Base-by-base conservation (phyloP, 1,284 basidiomycete species). In the Ustilago shanxiensis region DNA sequence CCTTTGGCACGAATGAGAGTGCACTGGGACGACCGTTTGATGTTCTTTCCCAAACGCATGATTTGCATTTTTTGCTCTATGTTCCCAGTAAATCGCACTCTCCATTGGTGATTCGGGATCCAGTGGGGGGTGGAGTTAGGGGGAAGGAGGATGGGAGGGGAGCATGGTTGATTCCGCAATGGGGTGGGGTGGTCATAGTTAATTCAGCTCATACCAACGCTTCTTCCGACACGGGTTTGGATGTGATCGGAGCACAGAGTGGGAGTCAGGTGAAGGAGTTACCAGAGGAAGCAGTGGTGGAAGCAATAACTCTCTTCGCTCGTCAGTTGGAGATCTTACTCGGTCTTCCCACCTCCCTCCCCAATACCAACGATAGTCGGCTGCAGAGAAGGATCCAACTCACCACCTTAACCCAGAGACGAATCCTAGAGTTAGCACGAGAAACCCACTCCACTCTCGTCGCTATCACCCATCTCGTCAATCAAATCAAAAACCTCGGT, bases 111-210 rank as follows among this genome's bases (percentile, higher is more conserved):
- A 91, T 96, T 20, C 87, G 93, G 2, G 88, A 91, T 66, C 58
- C 69, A 1, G 60, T 11, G 11, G 66, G 60, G 10, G 60, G 63
- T 35, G 47, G 57, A 5, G 57, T 51, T 26, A 16, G 24, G 18
- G 20, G 24, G 4, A 37, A 37, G 41, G 33, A 55, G n/a, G n/a
- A n/a, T n/a, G n/a, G n/a, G 11, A 31, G 18, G 26, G 35, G 26
- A 1, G 90, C 92, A 10, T 99, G 98, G 88, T 89, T 98, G 26
- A 89, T 97, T 1, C 96, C 97, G 0, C 96, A 98, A 87, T 97
- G 94, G 92, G 96, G 97, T 45, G 92, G 94, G 16, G 93, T 99
- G 53, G 90, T 93, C 60, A 89, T 98, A 58, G 87, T 91, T 77
- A 95, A 97, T 14, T 26, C 35, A 10, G 37, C 53, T 0, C 52